Conservation (phyloP, 352 stramenopile genomes). For the Chloridella minuta region DNA sequence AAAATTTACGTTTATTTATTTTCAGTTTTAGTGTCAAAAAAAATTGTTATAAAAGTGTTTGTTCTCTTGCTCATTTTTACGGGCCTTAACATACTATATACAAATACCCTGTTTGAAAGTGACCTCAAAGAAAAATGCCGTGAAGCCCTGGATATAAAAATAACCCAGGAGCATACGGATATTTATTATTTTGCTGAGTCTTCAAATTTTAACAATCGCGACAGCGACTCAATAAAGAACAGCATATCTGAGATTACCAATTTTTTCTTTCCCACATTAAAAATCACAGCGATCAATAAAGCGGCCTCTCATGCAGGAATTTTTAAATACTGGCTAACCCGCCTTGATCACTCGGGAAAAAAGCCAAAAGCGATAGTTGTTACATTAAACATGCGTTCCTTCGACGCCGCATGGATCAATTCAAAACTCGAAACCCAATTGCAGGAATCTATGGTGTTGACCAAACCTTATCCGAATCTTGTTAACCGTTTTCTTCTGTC, state of each 20-base stretch:
- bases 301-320: neutral
- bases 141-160: constrained; percentile 9
- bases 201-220: neutral
- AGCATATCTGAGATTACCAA: constrained; percentile 15
- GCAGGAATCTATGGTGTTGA: neutral
- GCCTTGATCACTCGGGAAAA: neutral
- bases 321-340: neutral
- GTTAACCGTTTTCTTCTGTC: neutral
- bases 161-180: neutral
- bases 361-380: constrained; percentile 3
- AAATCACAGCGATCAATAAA: neutral
- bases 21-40: constrained; percentile 11
- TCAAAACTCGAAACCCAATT: neutral
- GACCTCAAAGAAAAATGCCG: neutral
- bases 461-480: constrained; percentile 6
- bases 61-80: neutral
- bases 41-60: neutral
- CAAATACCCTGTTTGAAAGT: neutral
- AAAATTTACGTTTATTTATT: constrained; percentile 12
- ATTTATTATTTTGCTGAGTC: constrained; percentile 10
- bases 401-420: neutral
- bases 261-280: constrained; percentile 13
- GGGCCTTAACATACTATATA: neutral
- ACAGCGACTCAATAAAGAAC: constrained; percentile 14
- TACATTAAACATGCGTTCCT: constrained; percentile 8